Conservation (phyloP, 106 monocot genomes). For the Dendrobium nobile region DNA sequence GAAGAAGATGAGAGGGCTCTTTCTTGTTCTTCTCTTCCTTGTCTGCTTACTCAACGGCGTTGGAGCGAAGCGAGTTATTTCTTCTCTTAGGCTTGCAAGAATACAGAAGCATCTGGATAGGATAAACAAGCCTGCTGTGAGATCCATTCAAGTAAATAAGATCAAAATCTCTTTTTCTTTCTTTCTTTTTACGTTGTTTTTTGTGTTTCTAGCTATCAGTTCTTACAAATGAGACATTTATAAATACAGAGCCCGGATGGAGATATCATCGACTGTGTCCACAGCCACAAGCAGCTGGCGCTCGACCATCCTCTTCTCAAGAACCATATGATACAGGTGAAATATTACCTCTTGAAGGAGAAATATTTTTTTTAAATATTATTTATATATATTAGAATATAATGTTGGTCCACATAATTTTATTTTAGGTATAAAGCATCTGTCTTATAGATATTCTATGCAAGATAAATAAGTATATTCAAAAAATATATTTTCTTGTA, state of each 20-base stretch:
- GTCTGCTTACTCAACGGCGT: background rate
- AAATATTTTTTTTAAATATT: background rate
- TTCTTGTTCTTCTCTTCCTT: conserved; percentile 10
- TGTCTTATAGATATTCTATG: background rate
- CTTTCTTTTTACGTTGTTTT: background rate
- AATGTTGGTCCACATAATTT: too few relatives aligned
- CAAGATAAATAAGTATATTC: background rate
- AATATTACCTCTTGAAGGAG: background rate
- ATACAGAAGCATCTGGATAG: conserved; percentile 52
- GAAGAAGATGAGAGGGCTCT: conserved; percentile 12
- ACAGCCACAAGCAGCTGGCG: conserved; percentile 55
- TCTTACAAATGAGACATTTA: background rate
- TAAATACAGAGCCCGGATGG: conserved; percentile 72
- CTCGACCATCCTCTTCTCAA: conserved; percentile 81
- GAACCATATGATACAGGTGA: conserved; percentile 74
- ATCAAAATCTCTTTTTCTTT: background rate
- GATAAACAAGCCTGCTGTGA: conserved; percentile 72
- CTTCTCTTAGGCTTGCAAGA: conserved; percentile 36
- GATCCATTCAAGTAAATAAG: conserved; percentile 44
- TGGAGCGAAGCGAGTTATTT: conserved; percentile 10
- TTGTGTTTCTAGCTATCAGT: background rate
- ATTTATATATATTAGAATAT: background rate
- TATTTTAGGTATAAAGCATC: background rate
- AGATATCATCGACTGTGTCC: conserved; percentile 85
- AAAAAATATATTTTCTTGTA: background rate